Evolutionary conservation across 129 eudicot genomes (phyloP).

Genomic region (Artemisia tridentata): DNA sequence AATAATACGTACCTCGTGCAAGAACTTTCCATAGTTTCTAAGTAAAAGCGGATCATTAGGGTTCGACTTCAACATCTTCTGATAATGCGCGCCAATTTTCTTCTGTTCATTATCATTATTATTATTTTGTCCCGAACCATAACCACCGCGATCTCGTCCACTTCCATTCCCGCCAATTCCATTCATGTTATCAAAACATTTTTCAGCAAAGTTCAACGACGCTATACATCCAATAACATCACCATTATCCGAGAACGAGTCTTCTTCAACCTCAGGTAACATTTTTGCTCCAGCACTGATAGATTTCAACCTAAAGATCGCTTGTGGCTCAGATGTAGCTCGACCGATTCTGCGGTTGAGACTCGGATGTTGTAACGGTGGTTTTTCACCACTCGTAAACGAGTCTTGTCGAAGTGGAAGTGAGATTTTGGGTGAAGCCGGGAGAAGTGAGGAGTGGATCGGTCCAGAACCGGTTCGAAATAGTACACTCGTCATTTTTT

Average conservation of each 20-base stretch:
- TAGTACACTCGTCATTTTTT: constrained; percentile 40
- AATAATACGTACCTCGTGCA: constrained; percentile 57
- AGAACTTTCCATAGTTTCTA: constrained; percentile 72
- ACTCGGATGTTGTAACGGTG: constrained; percentile 32
- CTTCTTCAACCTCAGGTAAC: constrained; percentile 50
- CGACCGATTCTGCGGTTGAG: constrained; percentile 38
- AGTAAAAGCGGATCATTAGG: constrained; percentile 68
- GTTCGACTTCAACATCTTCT: constrained; percentile 49
- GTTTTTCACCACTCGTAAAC: constrained; percentile 27
- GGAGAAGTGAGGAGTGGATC: constrained; percentile 8
- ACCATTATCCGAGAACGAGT: constrained; percentile 22
- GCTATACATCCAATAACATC: constrained; percentile 24
- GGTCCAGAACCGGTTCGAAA: constrained; percentile 59
- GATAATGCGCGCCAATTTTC: constrained; percentile 54
- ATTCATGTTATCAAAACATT: constrained; percentile 21
- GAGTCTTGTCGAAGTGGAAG: constrained; percentile 22
- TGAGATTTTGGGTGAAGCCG: constrained; percentile 37
- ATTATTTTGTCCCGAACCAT: constrained; percentile 39
- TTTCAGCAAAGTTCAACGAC: constrained; percentile 38
- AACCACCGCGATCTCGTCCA: constrained; percentile 47
- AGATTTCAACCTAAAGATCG: constrained; percentile 25
- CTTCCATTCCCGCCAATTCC: constrained; percentile 43
- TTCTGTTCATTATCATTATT: constrained; percentile 31
- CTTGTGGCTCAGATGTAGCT: constrained; percentile 46
- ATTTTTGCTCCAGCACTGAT: constrained; percentile 35